Base-by-base conservation (phyloP, 2,329 filamentous ascomycete species). In the Aspergillus calidoustus region DNA sequence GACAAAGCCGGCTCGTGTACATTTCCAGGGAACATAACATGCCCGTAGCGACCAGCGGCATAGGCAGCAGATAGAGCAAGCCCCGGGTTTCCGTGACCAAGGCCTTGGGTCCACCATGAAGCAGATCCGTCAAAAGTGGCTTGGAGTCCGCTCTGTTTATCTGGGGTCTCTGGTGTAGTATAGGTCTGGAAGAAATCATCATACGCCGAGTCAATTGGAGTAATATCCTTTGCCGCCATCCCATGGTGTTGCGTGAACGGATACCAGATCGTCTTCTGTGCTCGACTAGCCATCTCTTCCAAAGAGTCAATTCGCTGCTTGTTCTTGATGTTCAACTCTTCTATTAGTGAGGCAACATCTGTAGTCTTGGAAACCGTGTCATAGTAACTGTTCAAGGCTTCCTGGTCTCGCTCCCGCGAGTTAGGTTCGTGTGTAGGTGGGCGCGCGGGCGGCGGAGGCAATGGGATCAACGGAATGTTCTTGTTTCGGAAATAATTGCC, bases 51-150 rank as follows among this genome's bases (percentile, higher is more conserved):
- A 7, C 92, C 91, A 1, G 92, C 91, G 0, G 92, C 91, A 71
- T 95, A 89, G 0, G 92, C 90, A 2, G 91, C 91, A 0, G 90
- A 87, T 1, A 95, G 83, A 0, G 91, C 86, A 1, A 96, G 81
- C 0, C 83, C 79, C 0, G 91, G 86, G 68, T 91, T 93, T 6
- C 88, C 90, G 66, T 96, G 92, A 1, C 92, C 92, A 0, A 96
- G 83, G 2, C 92, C 92, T 76, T 96, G 92, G 0, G 92, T 96
- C 92, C 92, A 96, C 92, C 92, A 96, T 0, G 91, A 94, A 1
- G 91, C 91, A 0, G 91, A 95, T 2, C 89, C 92, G 68, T 96
- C 92, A 59, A 95, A 93, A 0, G 90, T 89, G 1, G 91, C 84
- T 50, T 82, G 83, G 0, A 92, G 76, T 3, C 87, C 71, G 23